Evolutionary conservation across 495 filamentous ascomycete species (phyloP).

Genomic region (Xylaria intraflava): DNA sequence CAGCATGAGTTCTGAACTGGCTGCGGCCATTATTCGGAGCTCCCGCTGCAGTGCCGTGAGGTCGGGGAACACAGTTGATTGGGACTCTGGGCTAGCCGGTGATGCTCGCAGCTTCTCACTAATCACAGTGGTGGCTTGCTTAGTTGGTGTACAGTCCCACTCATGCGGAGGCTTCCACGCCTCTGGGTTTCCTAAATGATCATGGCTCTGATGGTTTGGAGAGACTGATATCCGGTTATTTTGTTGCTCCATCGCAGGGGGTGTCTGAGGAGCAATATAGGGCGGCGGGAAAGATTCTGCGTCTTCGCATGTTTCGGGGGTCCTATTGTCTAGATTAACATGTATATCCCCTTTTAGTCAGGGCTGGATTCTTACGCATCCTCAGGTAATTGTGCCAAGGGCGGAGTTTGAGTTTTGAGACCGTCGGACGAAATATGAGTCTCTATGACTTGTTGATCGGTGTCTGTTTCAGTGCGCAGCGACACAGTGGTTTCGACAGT

Average conservation of each 20-base stretch:
- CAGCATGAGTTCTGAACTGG: conserved; percentile 36
- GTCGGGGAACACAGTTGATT: conserved; percentile 21
- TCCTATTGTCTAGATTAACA: conserved; percentile 12
- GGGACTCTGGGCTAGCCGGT: conserved; percentile 10
- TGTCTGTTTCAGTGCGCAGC: conserved; percentile 22
- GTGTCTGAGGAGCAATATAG: conserved; percentile 17
- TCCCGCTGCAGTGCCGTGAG: conserved; percentile 31
- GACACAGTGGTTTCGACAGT: conserved; percentile 30
- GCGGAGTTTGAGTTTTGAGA: conserved; percentile 14
- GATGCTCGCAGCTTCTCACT: conserved; percentile 13
- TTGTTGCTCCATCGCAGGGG: conserved; percentile 16
- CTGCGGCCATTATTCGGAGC: conserved; percentile 38
- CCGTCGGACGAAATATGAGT: conserved; percentile 32
- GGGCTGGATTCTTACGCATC: conserved; percentile 16
- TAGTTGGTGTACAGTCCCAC: conserved; percentile 27
- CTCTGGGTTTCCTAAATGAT: conserved; percentile 24
- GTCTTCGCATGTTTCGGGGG: conserved; percentile 17
- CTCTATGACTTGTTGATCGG: conserved; percentile 26
- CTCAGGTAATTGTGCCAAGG: conserved; percentile 14
- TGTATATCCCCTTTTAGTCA: neutral
- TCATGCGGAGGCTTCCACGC: conserved; percentile 38
- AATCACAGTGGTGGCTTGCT: conserved; percentile 10
- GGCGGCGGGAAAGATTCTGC: conserved; percentile 17
- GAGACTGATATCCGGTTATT: conserved; percentile 13
- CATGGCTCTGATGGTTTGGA: conserved; percentile 14